Base-by-base conservation (phyloP, 2,329 filamentous ascomycete species). In the Lasiodiplodia citricola region DNA sequence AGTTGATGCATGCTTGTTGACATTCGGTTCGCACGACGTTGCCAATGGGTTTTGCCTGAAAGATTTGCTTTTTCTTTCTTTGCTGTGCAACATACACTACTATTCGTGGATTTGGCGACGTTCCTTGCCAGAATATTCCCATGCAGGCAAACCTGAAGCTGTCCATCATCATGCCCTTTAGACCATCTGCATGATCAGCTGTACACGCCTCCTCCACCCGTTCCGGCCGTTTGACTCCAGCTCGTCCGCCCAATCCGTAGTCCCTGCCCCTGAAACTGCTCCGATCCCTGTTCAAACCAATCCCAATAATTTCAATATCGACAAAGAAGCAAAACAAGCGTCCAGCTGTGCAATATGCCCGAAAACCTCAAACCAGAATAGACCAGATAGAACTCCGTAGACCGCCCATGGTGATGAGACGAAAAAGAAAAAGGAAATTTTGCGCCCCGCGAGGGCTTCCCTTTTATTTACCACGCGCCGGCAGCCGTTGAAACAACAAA, bases 401-500 rank as follows among this genome's bases (percentile, higher is more conserved):
- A 51, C 44, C 60, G 28, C 31, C 60, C 16, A 38, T 41, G 31
- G 28, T 35, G 23, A 64, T n/a, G 21, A 64, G 47, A 64, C 44
- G 41, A 35, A 35, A 8, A 47, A 47, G n/a, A 47, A 25, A 64
- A 56, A 66, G 50, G 51, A 51, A 31, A 52, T 44, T 66, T 51
- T 56, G 41, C 21, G 62, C 50, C 63, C 25, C 37, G 51, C 25
- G 63, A 66, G 50, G 50, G 51, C 63, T 47, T 55, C 63, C 50
- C 63, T 56, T 66, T 66, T 66, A 23, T 66, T 16, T 66, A 56
- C 63, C 63, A 56, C 18, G 63, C 63, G 63, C 63, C 63, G 50
- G 52, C 51, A 52, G 47, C 60, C 60, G 28, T 52, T 52, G 44
- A 28, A 31, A 54, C 23, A 50, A 21, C 3, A 54, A 14, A 23